These are phyloP conservation scores for Pythium brassicae DNA, from an alignment of 352 stramenopile species.

Conservation along the genomic window DNA sequence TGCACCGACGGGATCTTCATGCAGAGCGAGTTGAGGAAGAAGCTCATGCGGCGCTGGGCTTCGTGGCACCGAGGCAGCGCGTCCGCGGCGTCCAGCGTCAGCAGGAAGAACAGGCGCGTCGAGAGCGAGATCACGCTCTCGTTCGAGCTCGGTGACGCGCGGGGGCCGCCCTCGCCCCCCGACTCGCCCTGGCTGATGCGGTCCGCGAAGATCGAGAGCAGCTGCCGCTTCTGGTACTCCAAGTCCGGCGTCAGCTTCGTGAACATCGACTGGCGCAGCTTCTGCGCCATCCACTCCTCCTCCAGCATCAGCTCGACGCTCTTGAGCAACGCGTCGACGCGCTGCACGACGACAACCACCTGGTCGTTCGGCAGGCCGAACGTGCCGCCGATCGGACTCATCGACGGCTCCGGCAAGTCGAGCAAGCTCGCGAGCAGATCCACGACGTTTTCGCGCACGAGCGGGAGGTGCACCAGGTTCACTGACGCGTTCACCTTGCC, in stretches of 20 bases:
- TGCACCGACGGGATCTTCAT: conserved; percentile 86
- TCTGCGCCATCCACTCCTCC: conserved; percentile 85
- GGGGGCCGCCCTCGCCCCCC: conserved; percentile 22
- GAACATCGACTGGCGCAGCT: conserved; percentile 74
- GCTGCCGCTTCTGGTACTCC: conserved; percentile 72
- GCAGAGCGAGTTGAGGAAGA: conserved; percentile 86
- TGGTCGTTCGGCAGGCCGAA: conserved; percentile 73
- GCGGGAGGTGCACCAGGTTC: conserved; percentile 68
- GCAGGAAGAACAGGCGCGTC: conserved; percentile 77
- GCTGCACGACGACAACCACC: conserved; percentile 70
- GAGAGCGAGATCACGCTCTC: conserved; percentile 76
- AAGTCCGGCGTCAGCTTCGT: conserved; percentile 74
- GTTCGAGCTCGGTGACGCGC: conserved; percentile 65
- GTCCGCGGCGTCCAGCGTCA: conserved; percentile 82
- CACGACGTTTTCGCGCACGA: conserved; percentile 80
- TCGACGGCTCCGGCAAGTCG: conserved; percentile 72
- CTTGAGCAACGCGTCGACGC: conserved; percentile 73
- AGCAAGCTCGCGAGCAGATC: conserved; percentile 82
- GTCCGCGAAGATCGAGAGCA: conserved; percentile 73
- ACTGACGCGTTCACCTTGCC: conserved; percentile 47
- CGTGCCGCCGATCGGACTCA: conserved; percentile 40
- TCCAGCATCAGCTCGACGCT: conserved; percentile 84
- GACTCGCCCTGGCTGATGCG: conserved; percentile 54
- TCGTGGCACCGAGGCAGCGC: conserved; percentile 79
- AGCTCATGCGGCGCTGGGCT: conserved; percentile 85